phyloP scores from a whole-genome alignment of 2,329 filamentous ascomycete species.

The Diplodia scrobiculata region DNA sequence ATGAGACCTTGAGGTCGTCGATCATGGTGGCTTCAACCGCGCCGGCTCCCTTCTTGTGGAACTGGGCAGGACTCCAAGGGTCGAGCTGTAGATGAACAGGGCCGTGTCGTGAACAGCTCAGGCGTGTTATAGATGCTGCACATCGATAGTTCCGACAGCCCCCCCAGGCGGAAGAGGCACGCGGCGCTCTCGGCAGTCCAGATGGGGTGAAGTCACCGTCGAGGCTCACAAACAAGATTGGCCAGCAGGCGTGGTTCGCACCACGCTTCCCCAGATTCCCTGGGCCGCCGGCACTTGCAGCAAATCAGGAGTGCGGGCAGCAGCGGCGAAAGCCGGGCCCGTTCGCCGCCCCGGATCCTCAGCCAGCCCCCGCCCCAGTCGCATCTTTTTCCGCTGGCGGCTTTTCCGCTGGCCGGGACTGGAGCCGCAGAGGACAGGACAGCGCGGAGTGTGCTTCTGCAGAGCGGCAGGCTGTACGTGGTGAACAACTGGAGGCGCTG shows the following conservation, averaged over 20 bases:
- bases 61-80: neutral
- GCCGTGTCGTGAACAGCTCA: neutral
- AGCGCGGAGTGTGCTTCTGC: neutral
- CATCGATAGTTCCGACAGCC: neutral
- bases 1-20: constrained; percentile 10
- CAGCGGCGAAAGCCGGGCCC: constrained; percentile 13
- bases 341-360: neutral
- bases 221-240: neutral
- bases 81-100: neutral
- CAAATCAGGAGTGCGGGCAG: constrained; percentile 19
- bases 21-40: constrained; percentile 18
- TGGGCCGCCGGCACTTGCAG: constrained; percentile 9
- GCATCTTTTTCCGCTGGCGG: constrained; percentile 12
- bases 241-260: neutral
- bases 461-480: neutral
- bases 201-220: constrained; percentile 2
- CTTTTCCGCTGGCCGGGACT: neutral
- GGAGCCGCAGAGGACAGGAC: neutral
- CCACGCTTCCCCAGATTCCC: constrained; percentile 20
- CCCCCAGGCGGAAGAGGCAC: neutral
- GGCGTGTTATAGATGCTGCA: constrained; percentile 13
- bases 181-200: neutral
- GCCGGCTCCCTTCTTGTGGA: constrained; percentile 5
- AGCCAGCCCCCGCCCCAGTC: neutral
- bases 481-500: neutral